Base-by-base conservation (phyloP, 1,284 basidiomycete species). In the Cystobasidiaceae sp. region DNA sequence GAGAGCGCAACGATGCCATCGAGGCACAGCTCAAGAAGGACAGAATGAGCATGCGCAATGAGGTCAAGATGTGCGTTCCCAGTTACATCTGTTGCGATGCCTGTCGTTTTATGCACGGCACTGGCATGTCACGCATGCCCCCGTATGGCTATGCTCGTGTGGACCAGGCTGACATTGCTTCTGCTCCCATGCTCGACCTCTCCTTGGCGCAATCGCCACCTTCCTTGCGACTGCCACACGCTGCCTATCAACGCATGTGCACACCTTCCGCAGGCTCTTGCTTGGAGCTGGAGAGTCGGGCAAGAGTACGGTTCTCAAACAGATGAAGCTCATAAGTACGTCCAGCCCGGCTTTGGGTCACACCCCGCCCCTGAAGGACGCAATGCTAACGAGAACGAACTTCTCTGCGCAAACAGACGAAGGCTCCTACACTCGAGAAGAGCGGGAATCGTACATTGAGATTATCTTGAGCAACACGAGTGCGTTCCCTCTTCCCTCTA, bases 381-480 rank as follows among this genome's bases (percentile, higher is more conserved):
- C 11, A 21, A 11, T 39, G 15, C 15, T 39, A 34, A 34, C 21
- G 34, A 34, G 37, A 41, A 9, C 17, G 9, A 9, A 23, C 27
- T 46, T 46, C 11, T 28, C 19, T 50, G 1, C 8, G 2, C 15
- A 15, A 6, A n/a, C 41, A 15, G 27, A 33, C 21, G 75, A 81
- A 77, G 78, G 78, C 62, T 80, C 92, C 1, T 97, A 97, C 82
- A 90, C 89, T 69, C 85, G 87, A 66, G 85, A 87, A 71, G 94
- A 98, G 79, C 83, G 93, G 54, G 90, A 94, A 70, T 90, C 88
- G 43, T 97, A 96, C 84, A 92, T 92, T 78, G 93, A 97, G 79
- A 97, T 97, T 75, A 96, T 98, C 75, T 97, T 85, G 75, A 93
- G 90, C 51, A 97, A 97, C 78, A 97, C 93, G 9, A 43, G 61